Evolutionary conservation across 805 yeast genomes (phyloP), one percentile per base, ranked within the genome.

Genomic region (Lachancea sp.): DNA sequence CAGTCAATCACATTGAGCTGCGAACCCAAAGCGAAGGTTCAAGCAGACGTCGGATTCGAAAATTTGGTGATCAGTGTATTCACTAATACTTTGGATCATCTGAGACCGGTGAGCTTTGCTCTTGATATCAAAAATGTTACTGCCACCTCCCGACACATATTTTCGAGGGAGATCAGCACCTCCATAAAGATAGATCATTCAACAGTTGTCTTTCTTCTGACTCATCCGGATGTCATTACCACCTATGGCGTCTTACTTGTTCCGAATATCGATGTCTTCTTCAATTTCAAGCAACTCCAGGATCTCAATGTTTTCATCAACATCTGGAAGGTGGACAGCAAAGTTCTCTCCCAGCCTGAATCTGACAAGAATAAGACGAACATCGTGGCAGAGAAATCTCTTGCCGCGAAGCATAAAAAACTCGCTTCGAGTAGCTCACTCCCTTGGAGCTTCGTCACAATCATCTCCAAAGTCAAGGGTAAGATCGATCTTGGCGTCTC

Each of bases 1-100:
- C 99, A 93, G 59, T 77, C 75, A 36, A 60, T 93, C 18, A 75
- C 84, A 2, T 68, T 93, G 43, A 85, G 95, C 53, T 93, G 99
- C 72, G 91, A 86, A 49, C 99, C 99, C 1, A 82, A 82, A 15
- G 98, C 98, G 0, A 88, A 86, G 58, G 93, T 93, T 1, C 89
- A 88, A 32, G 95, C 97, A 0, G 77, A 84, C 30, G 81, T 88
- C 13, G 84, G 88, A 7, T 74, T 82, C 18, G 83, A 80, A 17
- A 81, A 83, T 0, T 75, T 87, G n/a, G 75, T 72, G 18, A 52
- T 87, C 30, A 77, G 78, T 41, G 51, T 83, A 8, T 75, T 75
- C 35, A 70, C 86, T 0, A 74, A 77, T 37, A 69, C 68, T 8
- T 56, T 60, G n/a, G 66, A 67, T 39, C 54, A 62, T 11, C 51